These are phyloP conservation scores for Vaccinium myrtillus DNA, from an alignment of 148 eudicot species.

Conservation along the genomic window DNA sequence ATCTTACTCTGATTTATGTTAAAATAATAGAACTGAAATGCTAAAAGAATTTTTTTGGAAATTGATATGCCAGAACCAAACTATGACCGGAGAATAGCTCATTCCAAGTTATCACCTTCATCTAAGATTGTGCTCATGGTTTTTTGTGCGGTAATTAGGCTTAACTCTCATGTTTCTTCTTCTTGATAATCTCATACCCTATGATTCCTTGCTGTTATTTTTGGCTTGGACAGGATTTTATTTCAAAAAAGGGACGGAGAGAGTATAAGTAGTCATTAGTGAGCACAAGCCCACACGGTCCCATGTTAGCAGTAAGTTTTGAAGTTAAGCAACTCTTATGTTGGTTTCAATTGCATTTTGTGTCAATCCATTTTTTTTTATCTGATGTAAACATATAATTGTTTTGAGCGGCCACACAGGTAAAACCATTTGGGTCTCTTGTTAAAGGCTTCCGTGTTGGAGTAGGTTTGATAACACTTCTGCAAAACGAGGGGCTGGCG, in stretches of 20 bases:
- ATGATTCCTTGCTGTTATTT: background rate
- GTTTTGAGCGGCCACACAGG: slow-evolving; percentile 41
- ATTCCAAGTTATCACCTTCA: background rate
- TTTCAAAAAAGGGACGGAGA: no score
- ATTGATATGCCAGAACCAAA: background rate
- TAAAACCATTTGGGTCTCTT: slow-evolving; percentile 76
- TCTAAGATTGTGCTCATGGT: background rate
- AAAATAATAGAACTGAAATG: background rate
- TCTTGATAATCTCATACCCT: background rate
- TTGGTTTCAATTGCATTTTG: background rate
- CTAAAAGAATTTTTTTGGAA: background rate
- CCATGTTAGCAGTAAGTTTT: background rate
- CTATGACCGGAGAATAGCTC: background rate
- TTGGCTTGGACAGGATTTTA: background rate
- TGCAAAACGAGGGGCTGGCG: slow-evolving; percentile 49
- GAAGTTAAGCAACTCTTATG: background rate
- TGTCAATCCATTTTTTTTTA: background rate
- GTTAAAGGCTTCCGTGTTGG: slow-evolving; percentile 81
- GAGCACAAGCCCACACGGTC: background rate
- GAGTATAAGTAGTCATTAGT: background rate
- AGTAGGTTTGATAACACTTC: slow-evolving; percentile 50
- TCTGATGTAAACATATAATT: background rate
- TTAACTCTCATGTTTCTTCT: background rate
- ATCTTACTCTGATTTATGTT: background rate
- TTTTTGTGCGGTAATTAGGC: background rate